Conservation (phyloP, 2,329 filamentous ascomycete genomes). For the Hymenotorrendiella dingleyae region DNA sequence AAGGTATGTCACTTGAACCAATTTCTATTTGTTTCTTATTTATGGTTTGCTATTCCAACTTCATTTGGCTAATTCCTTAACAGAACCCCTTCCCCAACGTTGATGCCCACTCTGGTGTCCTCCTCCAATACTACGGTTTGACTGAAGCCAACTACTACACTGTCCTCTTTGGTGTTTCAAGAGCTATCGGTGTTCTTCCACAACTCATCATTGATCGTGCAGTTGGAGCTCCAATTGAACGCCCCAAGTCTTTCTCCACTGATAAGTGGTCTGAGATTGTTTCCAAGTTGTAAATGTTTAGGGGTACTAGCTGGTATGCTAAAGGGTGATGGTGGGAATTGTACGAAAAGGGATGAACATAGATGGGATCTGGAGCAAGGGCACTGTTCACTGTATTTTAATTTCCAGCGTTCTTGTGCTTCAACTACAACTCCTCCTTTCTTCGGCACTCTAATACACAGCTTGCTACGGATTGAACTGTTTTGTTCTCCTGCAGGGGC, state of each 20-base stretch:
- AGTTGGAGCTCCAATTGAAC: constrained; percentile 92
- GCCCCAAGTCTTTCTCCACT: constrained; percentile 98
- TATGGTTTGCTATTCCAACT: constrained; percentile 63
- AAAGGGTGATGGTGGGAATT: constrained; percentile 10
- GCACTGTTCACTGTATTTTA: constrained; percentile 32
- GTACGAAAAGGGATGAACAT: constrained; percentile 26
- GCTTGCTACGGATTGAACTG: too few species aligned
- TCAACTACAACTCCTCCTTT: constrained; percentile 18
- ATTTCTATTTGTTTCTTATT: constrained; percentile 96
- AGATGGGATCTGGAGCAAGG: constrained; percentile 19
- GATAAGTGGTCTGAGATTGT: constrained; percentile 93
- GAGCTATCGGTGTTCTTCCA: constrained; percentile 95
- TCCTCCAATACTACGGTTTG: constrained; percentile 98
- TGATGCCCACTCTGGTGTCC: constrained; percentile 96
- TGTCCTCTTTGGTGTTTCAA: constrained; percentile 96
- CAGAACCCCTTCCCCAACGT: constrained; percentile 95
- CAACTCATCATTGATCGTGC: constrained; percentile 99
- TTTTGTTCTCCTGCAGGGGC: too few species aligned
- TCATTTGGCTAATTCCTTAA: neutral
- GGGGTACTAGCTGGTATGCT: neutral
- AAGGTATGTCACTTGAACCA: constrained; percentile 51
- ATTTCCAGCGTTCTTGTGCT: constrained; percentile 22
- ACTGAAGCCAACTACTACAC: constrained; percentile 99
- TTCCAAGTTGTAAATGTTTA: constrained; percentile 8
- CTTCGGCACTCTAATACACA: too few species aligned